A percentile compares a stretch with the other conserved stretches of the same genome.
These are phyloP conservation scores for Sophora flavescens DNA, from an alignment of 306 rosid genomes.

Conservation along the genomic window DNA sequence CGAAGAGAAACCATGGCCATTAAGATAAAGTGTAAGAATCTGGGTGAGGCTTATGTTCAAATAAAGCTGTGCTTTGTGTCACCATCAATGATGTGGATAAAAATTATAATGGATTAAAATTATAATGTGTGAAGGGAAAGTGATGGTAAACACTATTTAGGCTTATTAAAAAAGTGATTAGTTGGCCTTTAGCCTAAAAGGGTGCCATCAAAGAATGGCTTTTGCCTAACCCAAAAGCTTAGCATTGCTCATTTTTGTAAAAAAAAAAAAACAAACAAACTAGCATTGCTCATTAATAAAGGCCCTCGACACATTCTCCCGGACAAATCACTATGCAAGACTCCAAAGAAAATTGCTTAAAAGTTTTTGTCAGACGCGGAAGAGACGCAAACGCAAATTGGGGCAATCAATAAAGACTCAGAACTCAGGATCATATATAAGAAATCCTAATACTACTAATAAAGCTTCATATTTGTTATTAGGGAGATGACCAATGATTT, in stretches of 20 bases:
- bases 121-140: constrained; percentile 48
- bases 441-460: constrained; percentile 37
- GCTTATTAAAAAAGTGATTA: constrained; percentile 37
- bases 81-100: constrained; percentile 44
- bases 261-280: no score
- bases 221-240: constrained; percentile 44
- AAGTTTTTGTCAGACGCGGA: constrained; percentile 38
- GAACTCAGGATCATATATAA: no score
- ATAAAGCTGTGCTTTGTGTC: constrained; percentile 48
- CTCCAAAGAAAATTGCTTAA: constrained; percentile 35
- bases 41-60: constrained; percentile 38
- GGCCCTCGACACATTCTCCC: constrained; percentile 27
- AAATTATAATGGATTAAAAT: constrained; percentile 38
- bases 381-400: constrained; percentile 43
- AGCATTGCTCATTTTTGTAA: no score
- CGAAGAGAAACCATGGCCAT: constrained; percentile 23
- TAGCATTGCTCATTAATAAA: constrained; percentile 18
- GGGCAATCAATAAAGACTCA: constrained; percentile 30
- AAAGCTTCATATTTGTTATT: neutral
- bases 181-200: constrained; percentile 40
- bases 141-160: constrained; percentile 27
- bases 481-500: constrained; percentile 6
- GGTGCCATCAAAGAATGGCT: constrained; percentile 47
- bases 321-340: constrained; percentile 1
- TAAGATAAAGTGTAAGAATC: constrained; percentile 42